Conservation (phyloP, 2,329 filamentous ascomycete genomes). For the Pseudogymnoascus sp. region DNA sequence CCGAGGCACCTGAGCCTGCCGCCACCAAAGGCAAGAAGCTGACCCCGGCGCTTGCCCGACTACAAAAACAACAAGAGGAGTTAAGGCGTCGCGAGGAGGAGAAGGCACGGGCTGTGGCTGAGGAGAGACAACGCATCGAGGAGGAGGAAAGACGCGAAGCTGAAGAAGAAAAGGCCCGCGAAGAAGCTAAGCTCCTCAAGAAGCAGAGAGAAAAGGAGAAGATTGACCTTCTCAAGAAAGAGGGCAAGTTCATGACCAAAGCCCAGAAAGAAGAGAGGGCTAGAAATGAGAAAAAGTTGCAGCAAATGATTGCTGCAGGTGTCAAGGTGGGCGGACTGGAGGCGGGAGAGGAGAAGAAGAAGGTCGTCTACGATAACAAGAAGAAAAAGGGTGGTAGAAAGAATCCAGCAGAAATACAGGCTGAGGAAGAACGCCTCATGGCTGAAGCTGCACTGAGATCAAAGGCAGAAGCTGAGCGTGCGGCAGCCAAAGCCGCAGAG, state of each 20-base stretch:
- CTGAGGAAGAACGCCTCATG: constrained; percentile 69
- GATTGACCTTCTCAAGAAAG: constrained; percentile 79
- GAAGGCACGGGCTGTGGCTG: constrained; percentile 45
- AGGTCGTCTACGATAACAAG: constrained; percentile 62
- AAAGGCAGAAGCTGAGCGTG: constrained; percentile 57
- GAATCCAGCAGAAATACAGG: constrained; percentile 41
- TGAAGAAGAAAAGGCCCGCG: constrained; percentile 61
- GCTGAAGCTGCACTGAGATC: constrained; percentile 72
- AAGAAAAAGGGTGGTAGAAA: constrained; percentile 64
- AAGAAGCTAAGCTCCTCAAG: constrained; percentile 67
- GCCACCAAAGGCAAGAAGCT: constrained; percentile 88
- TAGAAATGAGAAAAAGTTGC: constrained; percentile 67
- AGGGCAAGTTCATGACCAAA: constrained; percentile 79
- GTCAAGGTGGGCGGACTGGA: constrained; percentile 60
- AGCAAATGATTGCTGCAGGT: constrained; percentile 76
- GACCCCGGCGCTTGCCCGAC: constrained; percentile 58
- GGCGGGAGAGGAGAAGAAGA: constrained; percentile 55
- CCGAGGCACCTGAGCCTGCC: constrained; percentile 36
- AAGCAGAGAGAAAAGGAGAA: constrained; percentile 83
- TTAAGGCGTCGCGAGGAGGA: constrained; percentile 59
- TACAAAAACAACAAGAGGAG: constrained; percentile 80
- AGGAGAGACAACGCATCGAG: constrained; percentile 56
- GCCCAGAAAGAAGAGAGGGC: constrained; percentile 77
- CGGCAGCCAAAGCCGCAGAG: constrained; percentile 52
- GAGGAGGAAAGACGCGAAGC: constrained; percentile 55